phyloP scores from a whole-genome alignment of 495 filamentous ascomycete genomes.

The Penicillium cosmopolitanum region DNA sequence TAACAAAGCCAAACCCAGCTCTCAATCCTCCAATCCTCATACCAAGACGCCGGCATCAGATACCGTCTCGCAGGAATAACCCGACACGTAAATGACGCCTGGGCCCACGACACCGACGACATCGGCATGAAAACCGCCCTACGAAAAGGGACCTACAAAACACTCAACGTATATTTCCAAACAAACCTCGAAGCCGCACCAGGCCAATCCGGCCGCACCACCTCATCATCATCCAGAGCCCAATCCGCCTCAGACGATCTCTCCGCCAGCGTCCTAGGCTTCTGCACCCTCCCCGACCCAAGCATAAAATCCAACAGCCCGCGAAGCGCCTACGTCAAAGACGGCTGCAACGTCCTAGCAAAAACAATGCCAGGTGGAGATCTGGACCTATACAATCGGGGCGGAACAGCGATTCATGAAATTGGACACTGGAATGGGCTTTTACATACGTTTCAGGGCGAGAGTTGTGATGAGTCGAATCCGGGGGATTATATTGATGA shows the following conservation, averaged over 20 bases:
- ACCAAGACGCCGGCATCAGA: slow-evolving; percentile 45
- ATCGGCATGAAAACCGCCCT: slow-evolving; percentile 66
- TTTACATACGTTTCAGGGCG: slow-evolving; percentile 59
- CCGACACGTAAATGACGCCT: slow-evolving; percentile 72
- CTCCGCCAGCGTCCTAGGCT: slow-evolving; percentile 47
- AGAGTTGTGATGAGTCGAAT: slow-evolving; percentile 43
- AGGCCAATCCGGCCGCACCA: slow-evolving; percentile 21
- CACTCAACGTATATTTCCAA: slow-evolving; percentile 58
- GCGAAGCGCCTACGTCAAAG: slow-evolving; percentile 44
- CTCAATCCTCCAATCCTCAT: slow-evolving; percentile 47
- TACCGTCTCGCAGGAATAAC: slow-evolving; percentile 69
- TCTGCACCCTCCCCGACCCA: slow-evolving; percentile 52
- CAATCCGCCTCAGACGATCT: slow-evolving; percentile 9
- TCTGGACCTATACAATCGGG: slow-evolving; percentile 49
- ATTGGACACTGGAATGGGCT: slow-evolving; percentile 65
- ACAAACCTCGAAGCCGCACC: slow-evolving; percentile 44
- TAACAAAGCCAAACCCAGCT: slow-evolving; percentile 26
- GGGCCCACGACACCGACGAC: slow-evolving; percentile 66
- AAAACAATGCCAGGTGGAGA: slow-evolving; percentile 52
- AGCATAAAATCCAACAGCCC: slow-evolving; percentile 40
- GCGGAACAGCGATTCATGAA: slow-evolving; percentile 58
- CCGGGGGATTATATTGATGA: slow-evolving; percentile 57
- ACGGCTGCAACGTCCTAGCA: slow-evolving; percentile 58
- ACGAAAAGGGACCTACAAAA: slow-evolving; percentile 53
- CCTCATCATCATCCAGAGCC: neutral